These are phyloP conservation scores for Coprinopsis strossmayeri DNA, from an alignment of 768 basidiomycete species.

Conservation along the genomic window DNA sequence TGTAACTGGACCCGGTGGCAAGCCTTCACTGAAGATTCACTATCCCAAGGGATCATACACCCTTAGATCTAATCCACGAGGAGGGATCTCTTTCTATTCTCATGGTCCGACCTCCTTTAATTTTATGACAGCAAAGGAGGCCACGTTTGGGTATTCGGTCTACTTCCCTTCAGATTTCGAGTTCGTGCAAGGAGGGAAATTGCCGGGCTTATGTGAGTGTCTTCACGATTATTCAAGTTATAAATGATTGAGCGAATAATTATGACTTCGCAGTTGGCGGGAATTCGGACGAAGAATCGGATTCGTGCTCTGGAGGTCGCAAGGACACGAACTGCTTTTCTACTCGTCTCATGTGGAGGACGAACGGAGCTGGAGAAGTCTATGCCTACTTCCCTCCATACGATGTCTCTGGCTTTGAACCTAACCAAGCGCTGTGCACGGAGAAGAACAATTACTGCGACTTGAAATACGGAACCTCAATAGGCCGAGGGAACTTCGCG, in stretches of 20 bases:
- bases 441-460: constrained; percentile 33
- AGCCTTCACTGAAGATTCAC: constrained; percentile 34
- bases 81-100: constrained; percentile 62
- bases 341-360: constrained; percentile 57
- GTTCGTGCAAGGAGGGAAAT: constrained; percentile 56
- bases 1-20: constrained; percentile 36
- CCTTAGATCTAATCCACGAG: constrained; percentile 30
- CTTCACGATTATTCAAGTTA: too few relatives aligned
- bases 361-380: constrained; percentile 47
- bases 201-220: constrained; percentile 57
- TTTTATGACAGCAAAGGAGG: constrained; percentile 50
- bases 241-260: too few relatives aligned
- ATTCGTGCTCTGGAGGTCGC: constrained; percentile 54
- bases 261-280: constrained; percentile 45
- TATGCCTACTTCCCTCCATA: constrained; percentile 57
- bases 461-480: constrained; percentile 53
- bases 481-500: constrained; percentile 61
- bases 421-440: constrained; percentile 26
- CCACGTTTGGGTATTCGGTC: constrained; percentile 48
- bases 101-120: constrained; percentile 41
- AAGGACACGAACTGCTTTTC: constrained; percentile 47
- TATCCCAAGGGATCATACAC: constrained; percentile 49
- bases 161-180: constrained; percentile 53
- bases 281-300: constrained; percentile 31
- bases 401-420: constrained; percentile 26